Percentiles rank a stretch among this genome's conserved stretches.
Evolutionary conservation across 75 land plant genomes (phyloP).

Genomic region (Cryptomeria japonica): DNA sequence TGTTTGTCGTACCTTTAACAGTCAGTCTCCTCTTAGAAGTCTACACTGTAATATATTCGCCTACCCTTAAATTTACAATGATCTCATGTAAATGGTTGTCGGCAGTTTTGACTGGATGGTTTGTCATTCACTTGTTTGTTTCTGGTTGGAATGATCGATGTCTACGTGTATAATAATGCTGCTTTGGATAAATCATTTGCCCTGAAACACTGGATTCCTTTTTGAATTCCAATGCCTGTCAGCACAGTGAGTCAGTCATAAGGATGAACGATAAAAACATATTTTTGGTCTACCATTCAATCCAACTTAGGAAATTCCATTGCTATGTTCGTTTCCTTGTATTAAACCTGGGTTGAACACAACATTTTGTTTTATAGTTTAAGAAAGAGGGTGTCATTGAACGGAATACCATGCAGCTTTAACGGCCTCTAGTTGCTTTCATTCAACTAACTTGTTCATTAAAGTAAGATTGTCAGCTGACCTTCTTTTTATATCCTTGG

Average conservation of each 20-base stretch:
- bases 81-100: not conserved
- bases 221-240: not conserved
- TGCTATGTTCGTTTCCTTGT: no score
- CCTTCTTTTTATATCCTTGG: no score
- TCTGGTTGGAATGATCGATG: not conserved
- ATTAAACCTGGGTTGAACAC: no score
- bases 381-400: no score
- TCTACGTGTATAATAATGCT: not conserved
- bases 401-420: no score
- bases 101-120: constrained; percentile 10
- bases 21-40: not conserved
- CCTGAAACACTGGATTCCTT: not conserved
- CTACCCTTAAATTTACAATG: no score
- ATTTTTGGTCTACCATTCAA: not conserved
- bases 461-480: no score
- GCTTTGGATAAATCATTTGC: not conserved
- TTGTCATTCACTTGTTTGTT: not conserved
- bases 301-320: not conserved
- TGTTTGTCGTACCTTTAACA: not conserved
- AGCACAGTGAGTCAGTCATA: not conserved
- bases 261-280: not conserved
- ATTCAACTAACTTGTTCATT: no score
- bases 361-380: no score
- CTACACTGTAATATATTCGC: not conserved
- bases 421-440: no score